These are phyloP conservation scores for Dendrothele bispora DNA, from an alignment of 768 basidiomycete genomes.

Conservation along the genomic window DNA sequence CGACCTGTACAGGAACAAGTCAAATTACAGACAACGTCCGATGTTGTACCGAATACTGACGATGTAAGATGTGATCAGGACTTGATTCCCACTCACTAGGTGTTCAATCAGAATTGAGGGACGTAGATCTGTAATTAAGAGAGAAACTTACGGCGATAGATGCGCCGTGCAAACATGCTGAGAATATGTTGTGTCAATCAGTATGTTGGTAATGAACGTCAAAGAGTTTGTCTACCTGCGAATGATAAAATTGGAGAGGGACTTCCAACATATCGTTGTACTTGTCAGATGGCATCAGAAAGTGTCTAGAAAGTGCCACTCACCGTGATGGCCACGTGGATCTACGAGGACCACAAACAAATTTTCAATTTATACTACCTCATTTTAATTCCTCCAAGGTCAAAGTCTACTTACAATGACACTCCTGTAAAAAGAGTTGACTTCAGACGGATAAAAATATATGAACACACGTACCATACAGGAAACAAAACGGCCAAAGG, in stretches of 20 bases:
- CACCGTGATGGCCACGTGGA: slow-evolving; percentile 57
- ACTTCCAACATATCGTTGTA: slow-evolving; percentile 26
- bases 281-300: background rate
- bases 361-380: no score
- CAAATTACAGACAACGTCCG: background rate
- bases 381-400: no score
- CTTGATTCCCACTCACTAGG: slow-evolving; percentile 48
- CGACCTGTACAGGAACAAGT: slow-evolving; percentile 21
- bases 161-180: slow-evolving; percentile 50
- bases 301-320: slow-evolving; percentile 19
- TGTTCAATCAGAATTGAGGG: background rate
- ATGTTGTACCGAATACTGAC: slow-evolving; percentile 32
- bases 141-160: slow-evolving; percentile 46
- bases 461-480: slow-evolving; percentile 42
- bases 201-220: no score
- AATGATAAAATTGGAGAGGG: slow-evolving; percentile 49
- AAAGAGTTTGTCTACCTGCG: slow-evolving; percentile 29
- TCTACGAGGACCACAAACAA: slow-evolving; percentile 29
- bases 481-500: slow-evolving; percentile 40
- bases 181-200: no score
- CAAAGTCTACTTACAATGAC: slow-evolving; percentile 50
- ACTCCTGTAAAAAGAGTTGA: slow-evolving; percentile 40
- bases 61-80: slow-evolving; percentile 40
- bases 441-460: background rate
- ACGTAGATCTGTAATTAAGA: background rate